A percentile compares a stretch with the other conserved stretches of the same genome.
These are phyloP conservation scores for Entomortierella chlamydospora DNA, from an alignment of 192 early-diverging fungal genomes.

Conservation along the genomic window DNA sequence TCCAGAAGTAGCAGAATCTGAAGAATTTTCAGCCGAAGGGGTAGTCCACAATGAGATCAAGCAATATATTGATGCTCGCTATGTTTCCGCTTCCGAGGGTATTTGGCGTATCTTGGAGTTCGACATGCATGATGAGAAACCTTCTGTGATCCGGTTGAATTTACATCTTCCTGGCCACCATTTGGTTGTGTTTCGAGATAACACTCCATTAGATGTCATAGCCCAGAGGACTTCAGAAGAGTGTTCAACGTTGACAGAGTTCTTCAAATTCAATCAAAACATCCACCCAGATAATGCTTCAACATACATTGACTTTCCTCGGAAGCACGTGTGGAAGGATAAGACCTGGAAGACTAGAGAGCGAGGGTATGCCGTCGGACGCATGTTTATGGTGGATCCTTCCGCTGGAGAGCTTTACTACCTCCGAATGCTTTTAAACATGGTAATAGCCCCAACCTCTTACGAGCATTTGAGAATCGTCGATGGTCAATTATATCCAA, in stretches of 20 bases:
- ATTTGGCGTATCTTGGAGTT: constrained; percentile 40
- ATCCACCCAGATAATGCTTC: not conserved
- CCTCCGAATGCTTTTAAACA: constrained; percentile 25
- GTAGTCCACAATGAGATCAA: not conserved
- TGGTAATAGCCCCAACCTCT: constrained; percentile 19
- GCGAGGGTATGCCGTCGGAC: constrained; percentile 22
- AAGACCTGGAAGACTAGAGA: constrained; percentile 19
- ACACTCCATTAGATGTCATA: constrained; percentile 10
- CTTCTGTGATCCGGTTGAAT: not conserved
- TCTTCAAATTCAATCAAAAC: constrained; percentile 1
- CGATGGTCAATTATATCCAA: not conserved
- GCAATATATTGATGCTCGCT: constrained; percentile 33
- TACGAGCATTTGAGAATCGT: constrained; percentile 35
- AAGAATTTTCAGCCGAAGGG: too few relatives aligned
- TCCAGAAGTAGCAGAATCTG: too few relatives aligned
- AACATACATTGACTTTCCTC: constrained; percentile 17
- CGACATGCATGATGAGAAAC: constrained; percentile 23
- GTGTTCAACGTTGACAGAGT: constrained; percentile 21
- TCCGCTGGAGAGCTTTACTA: constrained; percentile 33
- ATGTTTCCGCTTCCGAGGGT: constrained; percentile 39
- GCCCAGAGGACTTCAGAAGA: not conserved
- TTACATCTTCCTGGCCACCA: constrained; percentile 13
- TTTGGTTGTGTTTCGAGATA: constrained; percentile 8
- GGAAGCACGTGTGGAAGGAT: constrained; percentile 8
- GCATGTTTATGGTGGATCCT: constrained; percentile 21